Evolutionary conservation across 768 basidiomycete genomes (phyloP).

Genomic region (Mycena capillaripes): DNA sequence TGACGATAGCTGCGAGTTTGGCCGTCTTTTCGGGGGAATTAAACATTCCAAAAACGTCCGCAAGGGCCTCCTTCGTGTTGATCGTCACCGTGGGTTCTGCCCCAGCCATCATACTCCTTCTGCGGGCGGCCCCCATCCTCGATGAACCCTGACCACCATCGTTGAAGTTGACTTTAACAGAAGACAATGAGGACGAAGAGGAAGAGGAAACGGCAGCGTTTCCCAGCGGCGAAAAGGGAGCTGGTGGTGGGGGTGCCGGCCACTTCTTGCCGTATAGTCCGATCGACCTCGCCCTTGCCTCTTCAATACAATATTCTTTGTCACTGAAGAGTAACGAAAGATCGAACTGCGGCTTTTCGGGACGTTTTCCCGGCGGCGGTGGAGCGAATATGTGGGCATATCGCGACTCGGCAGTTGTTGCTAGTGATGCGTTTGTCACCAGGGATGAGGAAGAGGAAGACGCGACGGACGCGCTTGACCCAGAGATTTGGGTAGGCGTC

Average conservation of each 20-base stretch:
- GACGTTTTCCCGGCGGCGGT: slow-evolving; percentile 75
- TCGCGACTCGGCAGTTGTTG: slow-evolving; percentile 61
- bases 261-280: slow-evolving; percentile 90
- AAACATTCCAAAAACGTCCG: slow-evolving; percentile 96
- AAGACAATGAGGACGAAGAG: slow-evolving; percentile 52
- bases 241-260: slow-evolving; percentile 72
- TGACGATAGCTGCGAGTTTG: slow-evolving; percentile 61
- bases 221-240: slow-evolving; percentile 44
- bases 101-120: slow-evolving; percentile 58
- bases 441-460: slow-evolving; percentile 50
- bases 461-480: slow-evolving; percentile 40
- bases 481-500: slow-evolving; percentile 41
- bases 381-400: slow-evolving; percentile 85
- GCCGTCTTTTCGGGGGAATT: slow-evolving; percentile 89
- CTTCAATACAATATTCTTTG: slow-evolving; percentile 90
- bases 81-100: slow-evolving; percentile 93
- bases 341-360: slow-evolving; percentile 79
- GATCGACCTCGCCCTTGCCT: slow-evolving; percentile 85
- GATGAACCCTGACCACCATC: slow-evolving; percentile 67
- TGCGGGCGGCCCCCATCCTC: slow-evolving; percentile 56
- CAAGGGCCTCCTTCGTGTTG: slow-evolving; percentile 95
- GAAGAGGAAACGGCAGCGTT: slow-evolving; percentile 42
- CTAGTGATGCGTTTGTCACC: slow-evolving; percentile 45
- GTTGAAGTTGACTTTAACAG: slow-evolving; percentile 69
- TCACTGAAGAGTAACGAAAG: slow-evolving; percentile 80